Conservation (phyloP, 2,329 filamentous ascomycete species). For the Ciborinia camelliae region DNA sequence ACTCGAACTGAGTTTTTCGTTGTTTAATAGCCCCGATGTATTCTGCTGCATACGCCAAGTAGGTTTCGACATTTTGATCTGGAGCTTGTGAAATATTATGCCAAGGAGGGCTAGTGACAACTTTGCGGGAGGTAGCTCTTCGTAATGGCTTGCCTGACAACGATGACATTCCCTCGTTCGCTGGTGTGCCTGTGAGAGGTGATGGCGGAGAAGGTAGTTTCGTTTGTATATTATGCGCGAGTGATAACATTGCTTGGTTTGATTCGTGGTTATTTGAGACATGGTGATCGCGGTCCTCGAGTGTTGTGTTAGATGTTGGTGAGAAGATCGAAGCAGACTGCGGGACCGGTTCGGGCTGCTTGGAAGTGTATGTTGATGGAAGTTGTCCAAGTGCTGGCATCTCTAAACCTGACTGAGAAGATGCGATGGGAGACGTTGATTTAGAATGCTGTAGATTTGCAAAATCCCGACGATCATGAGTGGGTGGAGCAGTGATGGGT, state of each 20-base stretch:
- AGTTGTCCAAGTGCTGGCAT: background rate
- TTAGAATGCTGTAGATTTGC: background rate
- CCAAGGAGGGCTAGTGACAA: background rate
- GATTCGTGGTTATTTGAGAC: background rate
- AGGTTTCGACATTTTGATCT: background rate
- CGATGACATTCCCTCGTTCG: background rate
- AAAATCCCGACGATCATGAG: background rate
- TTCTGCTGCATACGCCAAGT: background rate
- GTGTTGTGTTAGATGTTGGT: background rate
- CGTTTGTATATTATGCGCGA: background rate
- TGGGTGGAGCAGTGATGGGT: background rate
- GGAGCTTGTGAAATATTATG: conserved; percentile 4
- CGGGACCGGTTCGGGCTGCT: background rate
- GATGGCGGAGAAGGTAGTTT: background rate
- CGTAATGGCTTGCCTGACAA: background rate
- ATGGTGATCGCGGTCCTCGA: background rate
- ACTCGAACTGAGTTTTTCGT: background rate
- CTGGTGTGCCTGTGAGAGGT: background rate
- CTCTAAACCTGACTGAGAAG: background rate
- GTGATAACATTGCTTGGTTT: background rate
- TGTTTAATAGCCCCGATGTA: background rate
- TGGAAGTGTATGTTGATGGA: background rate
- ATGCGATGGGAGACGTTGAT: background rate
- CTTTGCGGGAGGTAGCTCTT: background rate
- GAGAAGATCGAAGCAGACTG: background rate